Evolutionary conservation across 306 rosid species (phyloP).

Genomic region (Castanea mollissima): DNA sequence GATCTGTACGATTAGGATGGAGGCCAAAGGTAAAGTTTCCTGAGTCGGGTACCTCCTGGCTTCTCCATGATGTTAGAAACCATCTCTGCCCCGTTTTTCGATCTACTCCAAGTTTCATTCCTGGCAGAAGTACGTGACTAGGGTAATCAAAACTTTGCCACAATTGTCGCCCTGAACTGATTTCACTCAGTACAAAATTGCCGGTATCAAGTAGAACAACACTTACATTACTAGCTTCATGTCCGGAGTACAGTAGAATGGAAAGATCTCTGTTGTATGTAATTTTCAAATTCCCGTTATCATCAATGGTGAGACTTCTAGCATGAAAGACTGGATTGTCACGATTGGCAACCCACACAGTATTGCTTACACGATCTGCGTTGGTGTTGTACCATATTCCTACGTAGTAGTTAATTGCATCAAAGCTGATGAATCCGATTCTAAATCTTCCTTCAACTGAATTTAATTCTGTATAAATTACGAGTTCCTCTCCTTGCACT

Average conservation of each 20-base stretch:
- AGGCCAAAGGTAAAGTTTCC: constrained; percentile 25
- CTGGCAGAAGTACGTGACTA: constrained; percentile 22
- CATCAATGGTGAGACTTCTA: constrained; percentile 20
- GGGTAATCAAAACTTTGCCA: constrained; percentile 37
- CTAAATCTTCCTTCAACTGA: too few relatives aligned
- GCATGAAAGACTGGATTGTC: not conserved
- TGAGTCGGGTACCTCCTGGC: not conserved
- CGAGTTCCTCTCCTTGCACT: too few relatives aligned
- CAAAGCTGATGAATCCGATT: too few relatives aligned
- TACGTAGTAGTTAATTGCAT: too few relatives aligned
- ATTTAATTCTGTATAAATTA: fast-evolving
- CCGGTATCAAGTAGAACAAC: constrained; percentile 20
- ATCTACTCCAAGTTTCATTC: constrained; percentile 24
- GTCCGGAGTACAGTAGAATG: not conserved
- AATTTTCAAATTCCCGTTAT: constrained; percentile 21
- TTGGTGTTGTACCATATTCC: too few relatives aligned
- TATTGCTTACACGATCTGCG: too few relatives aligned
- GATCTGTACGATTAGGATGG: constrained; percentile 16
- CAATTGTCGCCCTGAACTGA: constrained; percentile 4
- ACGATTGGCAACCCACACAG: too few relatives aligned
- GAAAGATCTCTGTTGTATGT: not conserved
- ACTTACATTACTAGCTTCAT: not conserved
- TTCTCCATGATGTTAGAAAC: constrained; percentile 22
- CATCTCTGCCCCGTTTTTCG: constrained; percentile 19
- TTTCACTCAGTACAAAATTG: constrained; percentile 24